These are phyloP conservation scores for Phycomyces blakesleeanus DNA, from an alignment of 192 early-diverging fungal species.

Conservation along the genomic window DNA sequence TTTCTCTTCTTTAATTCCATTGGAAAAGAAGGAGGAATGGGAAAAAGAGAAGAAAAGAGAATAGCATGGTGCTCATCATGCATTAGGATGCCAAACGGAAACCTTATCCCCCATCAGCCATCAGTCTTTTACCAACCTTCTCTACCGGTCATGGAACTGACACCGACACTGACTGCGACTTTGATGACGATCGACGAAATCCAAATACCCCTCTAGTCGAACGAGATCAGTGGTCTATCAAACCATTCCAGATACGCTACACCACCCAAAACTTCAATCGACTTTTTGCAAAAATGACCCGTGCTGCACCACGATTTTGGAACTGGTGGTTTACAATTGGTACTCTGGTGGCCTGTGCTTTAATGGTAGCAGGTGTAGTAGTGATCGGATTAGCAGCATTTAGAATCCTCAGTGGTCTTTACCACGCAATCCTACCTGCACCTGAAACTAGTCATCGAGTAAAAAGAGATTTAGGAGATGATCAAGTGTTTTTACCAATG, in stretches of 20 bases:
- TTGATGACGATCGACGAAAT: not conserved
- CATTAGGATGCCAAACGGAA: conserved; percentile 7
- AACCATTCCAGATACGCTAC: conserved; percentile 46
- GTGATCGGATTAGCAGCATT: conserved; percentile 47
- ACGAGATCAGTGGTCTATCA: conserved; percentile 26
- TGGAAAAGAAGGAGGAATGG: too few species aligned
- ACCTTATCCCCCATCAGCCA: not conserved
- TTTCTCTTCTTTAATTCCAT: too few species aligned
- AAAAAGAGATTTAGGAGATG: conserved; percentile 24
- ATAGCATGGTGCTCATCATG: not conserved
- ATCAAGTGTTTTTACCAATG: conserved; percentile 58
- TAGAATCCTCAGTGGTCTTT: conserved; percentile 29
- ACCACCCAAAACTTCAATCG: conserved; percentile 45
- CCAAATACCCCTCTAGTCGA: not conserved
- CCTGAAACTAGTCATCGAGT: not conserved
- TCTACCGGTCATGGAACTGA: conserved; percentile 7
- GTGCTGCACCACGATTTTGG: conserved; percentile 47
- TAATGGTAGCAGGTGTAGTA: conserved; percentile 44
- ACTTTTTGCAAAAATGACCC: conserved; percentile 38
- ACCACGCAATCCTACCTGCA: not conserved
- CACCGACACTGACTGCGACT: not conserved
- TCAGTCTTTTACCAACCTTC: conserved; percentile 22
- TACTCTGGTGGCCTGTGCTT: conserved; percentile 36
- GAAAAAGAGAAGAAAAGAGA: too few species aligned
- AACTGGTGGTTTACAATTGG: conserved; percentile 56